phyloP scores from a whole-genome alignment of 2,329 filamentous ascomycete genomes.

The Pseudogymnoascus sp. region DNA sequence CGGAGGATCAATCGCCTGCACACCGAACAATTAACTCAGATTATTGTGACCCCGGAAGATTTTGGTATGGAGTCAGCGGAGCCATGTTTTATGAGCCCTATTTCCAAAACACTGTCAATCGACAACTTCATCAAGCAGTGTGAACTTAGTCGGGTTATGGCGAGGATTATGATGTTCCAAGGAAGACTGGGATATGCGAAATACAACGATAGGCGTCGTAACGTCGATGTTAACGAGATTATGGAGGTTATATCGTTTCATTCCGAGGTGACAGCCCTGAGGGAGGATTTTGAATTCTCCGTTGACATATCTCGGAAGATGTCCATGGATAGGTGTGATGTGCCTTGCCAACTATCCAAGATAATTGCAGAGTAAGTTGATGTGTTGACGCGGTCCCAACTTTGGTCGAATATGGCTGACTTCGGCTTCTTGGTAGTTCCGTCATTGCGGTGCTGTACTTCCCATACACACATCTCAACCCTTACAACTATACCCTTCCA shows the following conservation, averaged over 20 bases:
- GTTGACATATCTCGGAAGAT: not conserved
- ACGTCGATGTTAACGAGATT: constrained; percentile 4
- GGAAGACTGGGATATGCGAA: not conserved
- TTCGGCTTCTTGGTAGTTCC: not conserved
- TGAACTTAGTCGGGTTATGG: constrained; percentile 9
- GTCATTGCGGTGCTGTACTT: not conserved
- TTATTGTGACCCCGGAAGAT: not conserved
- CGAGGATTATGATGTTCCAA: constrained; percentile 9
- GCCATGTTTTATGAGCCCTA: constrained; percentile 2
- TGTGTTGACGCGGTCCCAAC: not conserved
- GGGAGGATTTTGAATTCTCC: constrained; percentile 1
- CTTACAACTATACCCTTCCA: not conserved
- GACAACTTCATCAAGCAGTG: constrained; percentile 9
- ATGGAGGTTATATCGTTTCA: constrained; percentile 9
- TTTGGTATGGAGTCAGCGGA: constrained; percentile 5
- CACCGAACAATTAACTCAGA: not conserved
- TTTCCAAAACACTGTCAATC: not conserved
- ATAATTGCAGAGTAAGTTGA: constrained; percentile 7
- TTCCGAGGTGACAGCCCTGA: not conserved
- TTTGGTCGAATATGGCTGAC: not conserved
- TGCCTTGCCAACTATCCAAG: constrained; percentile 7
- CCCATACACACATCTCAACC: not conserved
- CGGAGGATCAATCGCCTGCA: constrained; percentile 8
- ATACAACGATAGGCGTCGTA: not conserved
- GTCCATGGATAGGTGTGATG: not conserved